Evolutionary conservation across 2,329 filamentous ascomycete species (phyloP), one percentile per base, ranked within the genome.

Genomic region (Ophiostoma angusticollis): DNA sequence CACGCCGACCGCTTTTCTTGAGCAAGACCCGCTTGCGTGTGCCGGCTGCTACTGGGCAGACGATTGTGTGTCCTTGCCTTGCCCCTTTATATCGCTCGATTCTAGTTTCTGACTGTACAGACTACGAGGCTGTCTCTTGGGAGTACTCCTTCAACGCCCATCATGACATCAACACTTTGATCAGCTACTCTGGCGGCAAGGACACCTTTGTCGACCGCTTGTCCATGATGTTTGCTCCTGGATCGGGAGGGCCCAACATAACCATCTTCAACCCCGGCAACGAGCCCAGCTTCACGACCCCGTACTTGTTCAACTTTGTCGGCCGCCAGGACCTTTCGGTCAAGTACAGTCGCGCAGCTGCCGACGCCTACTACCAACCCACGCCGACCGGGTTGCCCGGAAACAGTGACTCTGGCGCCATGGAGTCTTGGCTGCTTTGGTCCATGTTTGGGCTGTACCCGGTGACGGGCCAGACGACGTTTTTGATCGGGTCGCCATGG

Each of bases 361-460:
- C 76, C 22, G 71, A 74, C 46, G 56, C 60, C 12, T 74, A 72
- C 57, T 82, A 80, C 56, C 62, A 60, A 35, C 61, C 68, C 1
- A 68, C 67, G 0, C 60, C 63, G 0, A 51, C 50, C 7, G 79
- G 80, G 0, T 61, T 84, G 1, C 79, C 79, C 0, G 80, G 80
- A 0, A 83, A 84, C 54, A 75, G 70, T 31, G 80, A 84, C 53
- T 77, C 76, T 2, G 80, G 80, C 6, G 75, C 79, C 12, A 82
- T 84, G 78, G 76, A 84, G 52, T 74, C 70, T 7, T 81, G 76
- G 72, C 55, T 80, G 3, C 56, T 80, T 8, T 83, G 78, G 72
- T 73, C 71, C 45, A 79, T 80, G 67, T 66, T 81, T 27, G 78
- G 78, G 2, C 57, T 82, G 21, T 81, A 80, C 47, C 78, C 78